Conservation (phyloP, 163 green algal species). For the Trebouxia gelatinosa region DNA sequence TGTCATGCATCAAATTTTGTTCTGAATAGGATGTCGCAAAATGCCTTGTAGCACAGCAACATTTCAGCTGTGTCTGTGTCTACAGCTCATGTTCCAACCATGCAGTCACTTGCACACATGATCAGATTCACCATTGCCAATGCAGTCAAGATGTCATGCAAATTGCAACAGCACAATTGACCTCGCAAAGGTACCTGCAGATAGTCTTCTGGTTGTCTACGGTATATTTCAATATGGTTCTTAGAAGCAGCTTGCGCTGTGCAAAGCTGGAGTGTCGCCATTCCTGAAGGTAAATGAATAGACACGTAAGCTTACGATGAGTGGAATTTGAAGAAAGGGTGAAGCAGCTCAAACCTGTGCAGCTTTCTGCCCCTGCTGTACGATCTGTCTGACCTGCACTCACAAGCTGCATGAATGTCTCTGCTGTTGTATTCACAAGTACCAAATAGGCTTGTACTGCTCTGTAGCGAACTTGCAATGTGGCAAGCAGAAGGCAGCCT, state of each 20-base stretch:
- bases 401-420: background rate
- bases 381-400: constrained; percentile 39
- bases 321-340: background rate
- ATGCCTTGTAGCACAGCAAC: no score
- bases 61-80: no score
- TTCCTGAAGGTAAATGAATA: constrained; percentile 35
- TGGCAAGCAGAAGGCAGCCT: background rate
- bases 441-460: background rate
- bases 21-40: no score
- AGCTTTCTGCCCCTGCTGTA: constrained; percentile 43
- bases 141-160: no score
- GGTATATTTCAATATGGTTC: constrained; percentile 87
- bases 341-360: constrained; percentile 29
- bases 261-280: constrained; percentile 80
- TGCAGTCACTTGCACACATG: no score
- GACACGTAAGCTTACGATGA: background rate
- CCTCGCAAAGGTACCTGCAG: constrained; percentile 83
- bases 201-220: constrained; percentile 89
- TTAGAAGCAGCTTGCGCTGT: constrained; percentile 76
- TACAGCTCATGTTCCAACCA: no score
- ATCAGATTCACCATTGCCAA: background rate
- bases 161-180: no score
- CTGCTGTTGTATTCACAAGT: no score
- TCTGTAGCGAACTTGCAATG: background rate
- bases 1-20: no score